These are phyloP conservation scores for Metahyphopichia silvanorum DNA, from an alignment of 805 yeast species.

Conservation along the genomic window DNA sequence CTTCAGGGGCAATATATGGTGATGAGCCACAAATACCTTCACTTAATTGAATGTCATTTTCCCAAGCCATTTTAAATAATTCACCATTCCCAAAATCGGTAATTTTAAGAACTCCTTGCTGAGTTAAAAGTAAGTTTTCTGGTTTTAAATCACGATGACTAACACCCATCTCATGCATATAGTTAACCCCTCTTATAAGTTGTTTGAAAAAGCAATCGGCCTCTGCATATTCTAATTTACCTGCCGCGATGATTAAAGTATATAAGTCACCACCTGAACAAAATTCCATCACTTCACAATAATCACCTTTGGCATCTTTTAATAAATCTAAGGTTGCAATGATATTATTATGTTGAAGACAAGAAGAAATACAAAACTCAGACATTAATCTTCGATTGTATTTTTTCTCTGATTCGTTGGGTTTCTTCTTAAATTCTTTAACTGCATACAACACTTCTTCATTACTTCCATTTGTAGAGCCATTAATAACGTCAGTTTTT, in stretches of 20 bases:
- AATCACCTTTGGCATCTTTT: conserved; percentile 79
- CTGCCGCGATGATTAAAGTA: conserved; percentile 68
- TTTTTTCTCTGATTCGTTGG: conserved; percentile 59
- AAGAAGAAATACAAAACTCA: conserved; percentile 80
- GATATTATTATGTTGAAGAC: conserved; percentile 74
- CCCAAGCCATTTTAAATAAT: conserved; percentile 86
- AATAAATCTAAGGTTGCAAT: conserved; percentile 73
- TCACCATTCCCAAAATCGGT: conserved; percentile 88
- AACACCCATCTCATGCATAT: conserved; percentile 88
- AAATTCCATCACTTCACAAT: conserved; percentile 82
- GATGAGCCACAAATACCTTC: conserved; percentile 82
- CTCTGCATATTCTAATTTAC: conserved; percentile 76
- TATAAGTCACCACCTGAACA: conserved; percentile 82
- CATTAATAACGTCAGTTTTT: conserved; percentile 26
- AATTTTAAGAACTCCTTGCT: conserved; percentile 70
- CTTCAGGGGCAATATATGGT: conserved; percentile 92
- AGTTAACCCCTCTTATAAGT: conserved; percentile 74
- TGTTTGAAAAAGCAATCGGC: conserved; percentile 92
- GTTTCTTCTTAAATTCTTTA: conserved; percentile 72
- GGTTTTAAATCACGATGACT: conserved; percentile 90
- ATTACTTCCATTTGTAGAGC: conserved; percentile 12
- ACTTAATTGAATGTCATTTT: conserved; percentile 61
- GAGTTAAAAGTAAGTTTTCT: conserved; percentile 74
- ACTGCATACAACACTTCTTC: conserved; percentile 71
- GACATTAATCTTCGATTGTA: conserved; percentile 73